Conservation (phyloP, 306 rosid genomes). For the Luffa acutangula region DNA sequence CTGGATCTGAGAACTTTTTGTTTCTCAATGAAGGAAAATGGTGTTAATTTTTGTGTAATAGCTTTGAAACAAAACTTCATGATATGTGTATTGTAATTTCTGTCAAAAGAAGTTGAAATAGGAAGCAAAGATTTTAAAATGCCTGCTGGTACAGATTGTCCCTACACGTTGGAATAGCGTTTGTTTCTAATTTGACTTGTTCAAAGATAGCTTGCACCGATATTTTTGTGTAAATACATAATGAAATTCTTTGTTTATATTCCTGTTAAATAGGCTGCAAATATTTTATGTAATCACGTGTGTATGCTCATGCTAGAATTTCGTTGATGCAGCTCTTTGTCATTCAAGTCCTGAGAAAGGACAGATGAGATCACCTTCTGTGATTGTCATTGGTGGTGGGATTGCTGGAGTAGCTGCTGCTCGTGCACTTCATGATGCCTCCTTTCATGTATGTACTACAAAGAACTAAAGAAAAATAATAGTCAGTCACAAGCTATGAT, state of each 20-base stretch:
- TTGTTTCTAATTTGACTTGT: background rate
- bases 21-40: background rate
- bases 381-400: slow-evolving; percentile 87
- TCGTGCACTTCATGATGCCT: slow-evolving; percentile 82
- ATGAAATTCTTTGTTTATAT: background rate
- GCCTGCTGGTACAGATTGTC: background rate
- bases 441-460: slow-evolving; percentile 55
- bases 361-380: slow-evolving; percentile 67
- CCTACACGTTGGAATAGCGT: background rate
- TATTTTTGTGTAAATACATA: background rate
- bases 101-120: background rate
- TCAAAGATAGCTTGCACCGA: background rate
- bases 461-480: background rate
- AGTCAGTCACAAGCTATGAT: background rate
- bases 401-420: slow-evolving; percentile 95
- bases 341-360: slow-evolving; percentile 29
- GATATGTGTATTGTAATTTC: background rate
- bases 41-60: background rate
- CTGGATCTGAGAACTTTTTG: background rate
- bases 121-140: background rate
- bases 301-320: background rate
- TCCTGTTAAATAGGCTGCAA: background rate
- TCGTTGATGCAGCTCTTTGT: slow-evolving; percentile 39
- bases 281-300: slow-evolving; percentile 1
- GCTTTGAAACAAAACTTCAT: background rate